Evolutionary conservation across 257 asterid species (phyloP).

Genomic region (Lycium barbarum): DNA sequence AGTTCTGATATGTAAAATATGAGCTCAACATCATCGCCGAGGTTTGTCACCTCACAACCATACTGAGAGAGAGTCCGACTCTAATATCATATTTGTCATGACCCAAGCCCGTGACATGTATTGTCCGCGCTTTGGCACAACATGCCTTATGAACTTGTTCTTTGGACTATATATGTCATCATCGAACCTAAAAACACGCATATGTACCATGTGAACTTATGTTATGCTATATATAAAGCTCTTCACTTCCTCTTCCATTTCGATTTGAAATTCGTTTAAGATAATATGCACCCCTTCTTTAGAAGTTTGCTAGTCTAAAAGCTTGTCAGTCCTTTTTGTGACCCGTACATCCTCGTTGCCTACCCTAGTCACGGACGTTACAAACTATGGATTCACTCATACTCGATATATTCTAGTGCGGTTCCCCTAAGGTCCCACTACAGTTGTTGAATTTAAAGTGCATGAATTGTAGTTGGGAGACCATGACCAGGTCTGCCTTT

Average conservation of each 20-base stretch:
- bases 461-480: slow-evolving; percentile 17
- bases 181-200: neutral
- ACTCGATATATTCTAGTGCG: neutral
- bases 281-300: neutral
- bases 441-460: neutral
- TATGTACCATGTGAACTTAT: neutral
- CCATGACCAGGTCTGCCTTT: neutral
- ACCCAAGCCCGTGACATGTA: neutral
- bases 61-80: neutral
- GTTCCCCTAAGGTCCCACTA: neutral
- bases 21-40: neutral
- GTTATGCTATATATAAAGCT: neutral
- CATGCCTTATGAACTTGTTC: neutral
- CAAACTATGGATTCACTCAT: neutral
- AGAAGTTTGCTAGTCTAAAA: neutral
- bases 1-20: neutral
- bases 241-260: neutral
- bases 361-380: neutral
- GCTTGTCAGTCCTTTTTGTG: neutral
- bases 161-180: neutral
- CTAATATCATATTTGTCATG: neutral
- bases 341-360: neutral
- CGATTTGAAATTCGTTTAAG: neutral
- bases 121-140: neutral
- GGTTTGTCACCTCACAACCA: neutral